Conservation (phyloP, 805 yeast genomes). For the Lipomyces mesembrius region DNA sequence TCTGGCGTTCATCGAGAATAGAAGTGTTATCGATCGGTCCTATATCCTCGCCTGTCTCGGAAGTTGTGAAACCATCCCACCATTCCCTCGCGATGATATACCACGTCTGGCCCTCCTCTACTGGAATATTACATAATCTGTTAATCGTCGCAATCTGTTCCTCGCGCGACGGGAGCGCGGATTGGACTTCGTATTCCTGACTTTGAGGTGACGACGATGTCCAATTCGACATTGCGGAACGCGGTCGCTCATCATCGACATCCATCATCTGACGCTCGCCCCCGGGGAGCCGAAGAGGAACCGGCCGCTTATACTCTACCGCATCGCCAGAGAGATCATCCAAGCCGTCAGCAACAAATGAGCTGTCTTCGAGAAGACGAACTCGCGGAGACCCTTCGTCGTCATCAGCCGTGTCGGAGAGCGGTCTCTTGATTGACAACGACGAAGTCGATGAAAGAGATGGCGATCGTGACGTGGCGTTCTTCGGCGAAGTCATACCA, state of each 20-base stretch:
- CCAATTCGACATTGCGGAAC: background rate
- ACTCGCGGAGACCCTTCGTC: slow-evolving; percentile 30
- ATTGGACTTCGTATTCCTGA: background rate
- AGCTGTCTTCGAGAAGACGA: slow-evolving; percentile 24
- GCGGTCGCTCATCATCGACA: slow-evolving; percentile 5
- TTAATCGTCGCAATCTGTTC: slow-evolving; percentile 22
- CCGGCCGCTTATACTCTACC: slow-evolving; percentile 8
- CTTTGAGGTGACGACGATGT: slow-evolving; percentile 1
- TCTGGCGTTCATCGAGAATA: slow-evolving; percentile 20
- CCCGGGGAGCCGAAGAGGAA: slow-evolving; percentile 4
- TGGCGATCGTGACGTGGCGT: slow-evolving; percentile 2
- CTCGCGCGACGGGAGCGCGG: slow-evolving; percentile 10
- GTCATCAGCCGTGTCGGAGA: slow-evolving; percentile 21
- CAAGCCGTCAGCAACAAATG: slow-evolving; percentile 5
- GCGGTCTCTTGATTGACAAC: slow-evolving; percentile 21
- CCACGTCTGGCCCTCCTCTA: slow-evolving; percentile 33
- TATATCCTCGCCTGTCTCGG: slow-evolving; percentile 9
- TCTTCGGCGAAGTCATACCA: slow-evolving; percentile 8
- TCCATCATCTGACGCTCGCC: slow-evolving; percentile 3
- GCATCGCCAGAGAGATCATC: slow-evolving; percentile 8
- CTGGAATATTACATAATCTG: slow-evolving; percentile 2
- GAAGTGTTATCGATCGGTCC: slow-evolving; percentile 34
- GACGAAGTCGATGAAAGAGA: slow-evolving; percentile 11
- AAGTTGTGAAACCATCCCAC: slow-evolving; percentile 25
- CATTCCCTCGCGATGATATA: slow-evolving; percentile 29